These are phyloP conservation scores for Pichia nanzhaoensis DNA, from an alignment of 805 yeast species.

Conservation along the genomic window DNA sequence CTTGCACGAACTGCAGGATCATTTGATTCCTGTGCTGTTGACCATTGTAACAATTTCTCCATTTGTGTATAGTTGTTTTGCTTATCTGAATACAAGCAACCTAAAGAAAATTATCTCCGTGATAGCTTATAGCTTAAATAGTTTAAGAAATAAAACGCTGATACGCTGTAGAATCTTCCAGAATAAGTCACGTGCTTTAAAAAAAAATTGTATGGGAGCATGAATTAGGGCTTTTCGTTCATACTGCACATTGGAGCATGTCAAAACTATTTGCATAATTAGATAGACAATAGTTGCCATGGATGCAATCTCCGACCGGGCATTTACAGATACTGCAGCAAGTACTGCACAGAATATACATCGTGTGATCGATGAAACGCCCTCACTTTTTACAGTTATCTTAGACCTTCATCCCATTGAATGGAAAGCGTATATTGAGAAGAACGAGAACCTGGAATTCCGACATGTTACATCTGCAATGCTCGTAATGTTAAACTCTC, in stretches of 20 bases:
- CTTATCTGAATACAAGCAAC: not conserved
- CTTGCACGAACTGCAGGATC: conserved; percentile 60
- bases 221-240: not conserved
- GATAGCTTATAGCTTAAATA: no score
- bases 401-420: conserved; percentile 71
- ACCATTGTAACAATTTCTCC: conserved; percentile 94
- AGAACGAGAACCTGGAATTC: conserved; percentile 39
- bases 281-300: no score
- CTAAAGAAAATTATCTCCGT: not conserved
- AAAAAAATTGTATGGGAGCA: no score
- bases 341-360: conserved; percentile 15
- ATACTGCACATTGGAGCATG: no score
- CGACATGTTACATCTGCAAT: conserved; percentile 58
- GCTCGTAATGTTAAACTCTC: conserved; percentile 78
- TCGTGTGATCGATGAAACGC: conserved; percentile 50
- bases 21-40: conserved; percentile 68
- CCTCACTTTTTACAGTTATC: conserved; percentile 72
- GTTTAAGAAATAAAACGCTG: no score
- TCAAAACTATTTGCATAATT: no score
- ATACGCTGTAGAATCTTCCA: not conserved
- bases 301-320: conserved; percentile 65
- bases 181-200: not conserved
- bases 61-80: conserved; percentile 22
- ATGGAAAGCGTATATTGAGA: conserved; percentile 41
- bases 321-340: conserved; percentile 31